Percentiles rank a stretch among this genome's conserved stretches.
Conservation (phyloP, 2,329 filamentous ascomycete genomes). For the Colletotrichum liaoningense region DNA sequence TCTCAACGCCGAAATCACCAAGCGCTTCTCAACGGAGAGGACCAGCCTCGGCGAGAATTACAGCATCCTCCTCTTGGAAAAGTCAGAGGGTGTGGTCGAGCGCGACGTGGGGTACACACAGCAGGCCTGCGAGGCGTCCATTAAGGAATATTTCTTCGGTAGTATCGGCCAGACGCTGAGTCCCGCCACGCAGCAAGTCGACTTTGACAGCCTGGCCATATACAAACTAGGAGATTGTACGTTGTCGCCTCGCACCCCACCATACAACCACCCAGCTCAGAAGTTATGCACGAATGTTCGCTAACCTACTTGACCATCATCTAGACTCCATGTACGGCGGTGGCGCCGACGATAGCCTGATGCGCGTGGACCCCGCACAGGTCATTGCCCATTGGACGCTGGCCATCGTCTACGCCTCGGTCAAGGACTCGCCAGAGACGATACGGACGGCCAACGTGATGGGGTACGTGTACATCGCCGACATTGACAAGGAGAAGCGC, state of each 20-base stretch:
- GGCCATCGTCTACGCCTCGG: constrained; percentile 83
- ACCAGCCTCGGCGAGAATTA: constrained; percentile 75
- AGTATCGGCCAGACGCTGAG: constrained; percentile 80
- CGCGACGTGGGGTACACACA: constrained; percentile 81
- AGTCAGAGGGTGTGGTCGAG: constrained; percentile 86
- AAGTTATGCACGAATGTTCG: neutral
- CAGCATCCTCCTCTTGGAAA: constrained; percentile 81
- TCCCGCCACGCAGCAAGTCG: constrained; percentile 87
- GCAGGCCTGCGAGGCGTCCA: constrained; percentile 77
- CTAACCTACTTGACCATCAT: neutral
- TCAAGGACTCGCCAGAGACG: constrained; percentile 75
- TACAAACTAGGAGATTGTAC: constrained; percentile 75
- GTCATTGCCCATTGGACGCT: constrained; percentile 84
- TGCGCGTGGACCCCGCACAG: constrained; percentile 72
- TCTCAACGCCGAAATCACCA: constrained; percentile 79
- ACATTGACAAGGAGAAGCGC: constrained; percentile 87
- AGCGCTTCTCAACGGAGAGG: constrained; percentile 70
- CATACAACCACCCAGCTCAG: neutral
- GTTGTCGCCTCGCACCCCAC: constrained; percentile 36
- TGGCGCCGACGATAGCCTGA: constrained; percentile 58
- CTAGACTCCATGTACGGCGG: constrained; percentile 45
- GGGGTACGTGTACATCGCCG: constrained; percentile 92
- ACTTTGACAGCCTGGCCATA: constrained; percentile 79
- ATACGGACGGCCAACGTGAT: constrained; percentile 86
- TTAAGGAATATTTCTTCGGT: constrained; percentile 96